Base-by-base conservation (phyloP, 2,329 filamentous ascomycete species). In the Cordyceps cateniannulata region DNA sequence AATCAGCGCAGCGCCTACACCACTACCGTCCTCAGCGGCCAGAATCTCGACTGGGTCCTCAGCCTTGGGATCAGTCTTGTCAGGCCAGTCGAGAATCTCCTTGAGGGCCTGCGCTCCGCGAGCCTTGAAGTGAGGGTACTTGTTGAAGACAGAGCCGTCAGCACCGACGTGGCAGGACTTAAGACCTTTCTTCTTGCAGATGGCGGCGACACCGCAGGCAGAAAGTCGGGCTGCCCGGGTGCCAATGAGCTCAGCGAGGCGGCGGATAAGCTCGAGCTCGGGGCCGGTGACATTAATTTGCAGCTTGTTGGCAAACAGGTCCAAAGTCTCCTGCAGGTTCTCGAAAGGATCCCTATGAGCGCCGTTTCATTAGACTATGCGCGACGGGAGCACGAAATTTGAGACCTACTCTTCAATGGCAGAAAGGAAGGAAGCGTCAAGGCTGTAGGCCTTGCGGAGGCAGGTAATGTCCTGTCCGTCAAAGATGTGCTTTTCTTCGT, bases 131-230 rank as follows among this genome's bases (percentile, higher is more conserved):
- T 96, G 90, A 14, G 95, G 95, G 78, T 99, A 99, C 75, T 98
- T 98, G 83, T 96, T 97, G 81, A 99, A 99, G 59, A 99, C 93
- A 20, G 91, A 96, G 42, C 95, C 95, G 72, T 99, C 95, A 56
- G 95, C 95, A 69, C 95, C 95, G 47, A 99, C 95, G 75, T 98
- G 95, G 79, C 91, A 96, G 42, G 84, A 83, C 70, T 89, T 78
- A 75, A 93, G 93, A 67, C 85, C 84, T 84, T 97, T 98, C 87
- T 98, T 98, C 79, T 88, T 96, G 83, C 90, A 92, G 71, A 99
- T 97, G 62, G 93, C 95, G 14, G 93, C 92, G 59, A 99, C 91
- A 76, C 95, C 95, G 71, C 95, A 98, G 27, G 93, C 88, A 18
- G 93, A 96, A 58, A 99, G 85, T 64, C 95, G 91, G 51, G 95